A percentile compares a stretch with the other conserved stretches of the same genome.
Evolutionary conservation across 1,284 basidiomycete species (phyloP).

Genomic region (Violaceomyces palustris): DNA sequence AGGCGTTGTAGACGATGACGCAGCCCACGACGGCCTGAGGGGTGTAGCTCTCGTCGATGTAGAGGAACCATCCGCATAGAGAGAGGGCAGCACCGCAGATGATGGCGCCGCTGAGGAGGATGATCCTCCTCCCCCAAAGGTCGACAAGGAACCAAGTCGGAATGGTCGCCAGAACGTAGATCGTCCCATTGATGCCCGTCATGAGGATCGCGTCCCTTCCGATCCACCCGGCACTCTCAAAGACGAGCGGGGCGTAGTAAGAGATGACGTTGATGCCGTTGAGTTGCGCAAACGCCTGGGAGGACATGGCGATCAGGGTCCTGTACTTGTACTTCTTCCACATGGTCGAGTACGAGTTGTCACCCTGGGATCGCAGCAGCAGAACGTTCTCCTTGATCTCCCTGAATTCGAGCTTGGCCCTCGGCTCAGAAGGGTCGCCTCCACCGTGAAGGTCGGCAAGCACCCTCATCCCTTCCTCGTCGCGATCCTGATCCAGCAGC

Average conservation of each 20-base stretch:
- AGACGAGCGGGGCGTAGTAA: conserved; percentile 67
- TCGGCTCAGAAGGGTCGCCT: conserved; percentile 65
- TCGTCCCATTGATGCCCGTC: conserved; percentile 68
- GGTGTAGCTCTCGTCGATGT: conserved; percentile 64
- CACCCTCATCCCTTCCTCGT: conserved; percentile 78
- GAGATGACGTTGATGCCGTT: conserved; percentile 66
- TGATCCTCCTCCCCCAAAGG: conserved; percentile 79
- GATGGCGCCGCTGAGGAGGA: conserved; percentile 86
- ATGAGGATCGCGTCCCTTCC: conserved; percentile 94
- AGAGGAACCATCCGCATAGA: conserved; percentile 87
- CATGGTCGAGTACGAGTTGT: conserved; percentile 74
- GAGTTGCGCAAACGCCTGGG: conserved; percentile 90
- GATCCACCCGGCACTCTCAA: conserved; percentile 80
- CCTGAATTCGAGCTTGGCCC: conserved; percentile 76
- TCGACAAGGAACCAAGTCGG: conserved; percentile 91
- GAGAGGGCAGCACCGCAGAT: conserved; percentile 67
- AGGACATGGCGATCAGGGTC: conserved; percentile 93
- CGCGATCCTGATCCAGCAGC: conserved; percentile 83
- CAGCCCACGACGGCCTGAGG: conserved; percentile 84
- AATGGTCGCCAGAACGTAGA: conserved; percentile 62
- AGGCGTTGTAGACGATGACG: conserved; percentile 85
- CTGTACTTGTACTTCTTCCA: conserved; percentile 83
- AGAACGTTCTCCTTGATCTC: conserved; percentile 79
- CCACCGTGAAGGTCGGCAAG: conserved; percentile 84
- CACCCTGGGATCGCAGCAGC: conserved; percentile 57